A percentile compares a stretch with the other conserved stretches of the same genome.
Evolutionary conservation across 1,139 yeast genomes (phyloP).

Genomic region (Pichia cactophila): DNA sequence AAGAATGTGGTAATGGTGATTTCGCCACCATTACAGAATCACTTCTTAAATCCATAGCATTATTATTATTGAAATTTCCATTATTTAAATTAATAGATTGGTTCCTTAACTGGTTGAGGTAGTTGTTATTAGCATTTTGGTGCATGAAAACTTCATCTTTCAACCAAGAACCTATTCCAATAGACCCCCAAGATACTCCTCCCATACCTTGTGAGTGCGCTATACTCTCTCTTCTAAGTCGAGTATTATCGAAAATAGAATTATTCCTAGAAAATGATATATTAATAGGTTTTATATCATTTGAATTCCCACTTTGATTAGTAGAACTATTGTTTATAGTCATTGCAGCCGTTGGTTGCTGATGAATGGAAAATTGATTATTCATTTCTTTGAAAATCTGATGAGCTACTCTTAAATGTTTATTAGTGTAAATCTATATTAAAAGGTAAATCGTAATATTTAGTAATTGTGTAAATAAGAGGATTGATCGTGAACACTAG

Average conservation of each 20-base stretch:
- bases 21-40: constrained; percentile 32
- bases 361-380: constrained; percentile 5
- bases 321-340: not conserved
- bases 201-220: constrained; percentile 98
- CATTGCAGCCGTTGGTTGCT: constrained; percentile 7
- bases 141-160: constrained; percentile 75
- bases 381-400: not conserved
- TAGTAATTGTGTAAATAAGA: no score
- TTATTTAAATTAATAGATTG: constrained; percentile 16
- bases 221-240: constrained; percentile 73
- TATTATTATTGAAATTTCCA: constrained; percentile 16
- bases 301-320: not conserved
- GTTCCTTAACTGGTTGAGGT: constrained; percentile 7
- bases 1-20: constrained; percentile 55
- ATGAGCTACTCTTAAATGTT: not conserved
- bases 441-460: no score
- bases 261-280: constrained; percentile 27
- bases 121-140: constrained; percentile 14
- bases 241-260: constrained; percentile 37
- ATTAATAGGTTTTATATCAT: constrained; percentile 27
- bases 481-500: no score
- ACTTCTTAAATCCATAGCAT: constrained; percentile 21
- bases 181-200: constrained; percentile 97
- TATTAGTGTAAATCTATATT: no score
- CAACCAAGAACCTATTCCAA: constrained; percentile 91